phyloP scores from a whole-genome alignment of 108 stramenopile genomes.

The Fragilariopsis cylindrus region DNA sequence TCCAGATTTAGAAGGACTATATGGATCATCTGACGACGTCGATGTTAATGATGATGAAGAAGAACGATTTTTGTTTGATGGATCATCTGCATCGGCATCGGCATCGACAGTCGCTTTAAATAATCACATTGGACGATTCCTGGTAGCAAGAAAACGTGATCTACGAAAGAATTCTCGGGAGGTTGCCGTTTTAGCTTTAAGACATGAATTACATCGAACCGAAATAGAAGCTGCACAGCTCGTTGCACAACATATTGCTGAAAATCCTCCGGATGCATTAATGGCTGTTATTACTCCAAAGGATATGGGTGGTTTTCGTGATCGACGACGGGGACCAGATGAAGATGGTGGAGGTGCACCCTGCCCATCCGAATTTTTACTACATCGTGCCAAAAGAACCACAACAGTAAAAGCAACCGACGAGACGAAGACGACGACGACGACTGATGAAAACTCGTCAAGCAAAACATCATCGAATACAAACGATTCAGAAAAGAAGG shows the following conservation, averaged over 20 bases:
- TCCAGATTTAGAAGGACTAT: too few relatives aligned
- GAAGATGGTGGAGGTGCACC: conserved; percentile 88
- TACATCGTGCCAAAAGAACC: conserved; percentile 63
- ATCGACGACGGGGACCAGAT: conserved; percentile 44
- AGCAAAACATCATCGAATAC: too few relatives aligned
- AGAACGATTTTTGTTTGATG: background rate
- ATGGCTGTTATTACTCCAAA: conserved; percentile 82
- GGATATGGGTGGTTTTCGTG: conserved; percentile 47
- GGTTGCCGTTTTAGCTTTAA: conserved; percentile 35
- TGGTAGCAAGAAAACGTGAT: conserved; percentile 40
- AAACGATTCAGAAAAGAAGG: background rate
- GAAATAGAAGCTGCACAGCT: conserved; percentile 71
- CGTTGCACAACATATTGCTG: conserved; percentile 57
- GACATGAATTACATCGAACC: conserved; percentile 49
- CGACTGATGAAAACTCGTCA: too few relatives aligned
- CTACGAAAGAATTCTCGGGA: conserved; percentile 7
- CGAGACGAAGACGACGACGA: too few relatives aligned
- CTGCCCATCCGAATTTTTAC: conserved; percentile 83
- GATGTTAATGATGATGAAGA: too few relatives aligned
- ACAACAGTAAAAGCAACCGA: background rate
- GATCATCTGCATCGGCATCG: background rate
- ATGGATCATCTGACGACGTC: too few relatives aligned
- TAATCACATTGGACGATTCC: conserved; percentile 27
- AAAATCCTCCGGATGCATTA: conserved; percentile 82
- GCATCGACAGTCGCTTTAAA: background rate